These are phyloP conservation scores for Lactarius tabidus DNA, from an alignment of 768 basidiomycete species.

Conservation along the genomic window DNA sequence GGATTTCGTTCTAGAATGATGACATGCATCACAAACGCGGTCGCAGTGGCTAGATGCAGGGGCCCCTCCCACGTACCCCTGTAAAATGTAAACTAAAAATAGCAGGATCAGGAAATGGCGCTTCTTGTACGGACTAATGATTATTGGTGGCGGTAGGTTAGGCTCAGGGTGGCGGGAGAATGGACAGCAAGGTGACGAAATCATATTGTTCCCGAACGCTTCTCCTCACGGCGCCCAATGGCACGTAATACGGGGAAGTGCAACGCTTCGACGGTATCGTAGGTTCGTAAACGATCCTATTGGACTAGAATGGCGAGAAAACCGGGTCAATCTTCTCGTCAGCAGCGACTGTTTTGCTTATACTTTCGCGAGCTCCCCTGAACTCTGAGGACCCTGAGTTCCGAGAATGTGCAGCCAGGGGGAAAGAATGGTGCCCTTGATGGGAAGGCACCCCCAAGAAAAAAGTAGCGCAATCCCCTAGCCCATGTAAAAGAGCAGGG, in stretches of 20 bases:
- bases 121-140: background rate
- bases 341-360: background rate
- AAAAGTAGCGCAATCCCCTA: background rate
- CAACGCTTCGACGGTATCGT: background rate
- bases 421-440: background rate
- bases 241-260: background rate
- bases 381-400: background rate
- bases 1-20: no score
- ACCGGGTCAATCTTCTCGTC: background rate
- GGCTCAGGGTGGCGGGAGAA: no score
- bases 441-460: background rate
- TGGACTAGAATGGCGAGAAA: background rate
- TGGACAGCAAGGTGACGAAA: background rate
- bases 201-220: background rate
- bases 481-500: background rate
- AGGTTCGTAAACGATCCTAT: background rate
- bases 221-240: background rate
- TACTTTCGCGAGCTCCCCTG: background rate
- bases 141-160: no score
- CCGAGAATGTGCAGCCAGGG: background rate
- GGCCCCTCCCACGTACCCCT: no score
- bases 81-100: no score
- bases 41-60: background rate
- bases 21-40: background rate
- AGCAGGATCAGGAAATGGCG: background rate